These are phyloP conservation scores for Trichoderma guizhouense DNA, from an alignment of 2,329 filamentous ascomycete species.

Conservation along the genomic window DNA sequence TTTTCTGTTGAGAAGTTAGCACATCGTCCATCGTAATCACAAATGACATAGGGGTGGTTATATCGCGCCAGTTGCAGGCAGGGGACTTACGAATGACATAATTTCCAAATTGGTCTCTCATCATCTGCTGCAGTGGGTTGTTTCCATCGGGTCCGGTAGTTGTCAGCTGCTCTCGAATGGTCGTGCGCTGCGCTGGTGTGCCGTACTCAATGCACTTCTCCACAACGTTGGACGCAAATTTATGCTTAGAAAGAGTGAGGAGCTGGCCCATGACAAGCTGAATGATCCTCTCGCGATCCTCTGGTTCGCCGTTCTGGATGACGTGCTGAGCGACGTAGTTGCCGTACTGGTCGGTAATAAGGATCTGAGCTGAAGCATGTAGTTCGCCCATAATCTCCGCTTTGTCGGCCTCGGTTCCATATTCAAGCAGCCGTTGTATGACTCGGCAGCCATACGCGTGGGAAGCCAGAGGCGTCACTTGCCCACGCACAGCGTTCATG, in stretches of 20 bases:
- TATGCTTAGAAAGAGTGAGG: conserved; percentile 81
- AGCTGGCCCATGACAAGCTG: conserved; percentile 68
- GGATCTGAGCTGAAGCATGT: conserved; percentile 63
- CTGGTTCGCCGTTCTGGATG: conserved; percentile 70
- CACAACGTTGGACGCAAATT: conserved; percentile 95
- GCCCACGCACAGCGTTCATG: conserved; percentile 72
- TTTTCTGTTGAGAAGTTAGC: conserved; percentile 59
- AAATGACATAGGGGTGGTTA: conserved; percentile 5
- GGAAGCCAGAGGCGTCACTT: conserved; percentile 69
- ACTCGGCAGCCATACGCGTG: conserved; percentile 90
- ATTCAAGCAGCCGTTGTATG: conserved; percentile 85
- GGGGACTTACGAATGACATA: conserved; percentile 83
- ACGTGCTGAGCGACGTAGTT: conserved; percentile 97
- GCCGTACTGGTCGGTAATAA: conserved; percentile 85
- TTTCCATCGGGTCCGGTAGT: conserved; percentile 61
- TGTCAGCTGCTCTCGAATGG: conserved; percentile 64
- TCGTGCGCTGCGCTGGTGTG: conserved; percentile 62
- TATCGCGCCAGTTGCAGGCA: conserved; percentile 26
- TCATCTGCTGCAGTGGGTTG: conserved; percentile 69
- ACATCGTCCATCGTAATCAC: neutral
- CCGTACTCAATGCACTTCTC: conserved; percentile 84
- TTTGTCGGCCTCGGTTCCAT: conserved; percentile 70
- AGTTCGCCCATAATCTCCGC: conserved; percentile 73
- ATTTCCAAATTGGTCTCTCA: conserved; percentile 91
- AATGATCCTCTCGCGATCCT: conserved; percentile 72